Evolutionary conservation across 495 filamentous ascomycete species (phyloP), one percentile per base, ranked within the genome.

Genomic region (Lophiotrema nucula): DNA sequence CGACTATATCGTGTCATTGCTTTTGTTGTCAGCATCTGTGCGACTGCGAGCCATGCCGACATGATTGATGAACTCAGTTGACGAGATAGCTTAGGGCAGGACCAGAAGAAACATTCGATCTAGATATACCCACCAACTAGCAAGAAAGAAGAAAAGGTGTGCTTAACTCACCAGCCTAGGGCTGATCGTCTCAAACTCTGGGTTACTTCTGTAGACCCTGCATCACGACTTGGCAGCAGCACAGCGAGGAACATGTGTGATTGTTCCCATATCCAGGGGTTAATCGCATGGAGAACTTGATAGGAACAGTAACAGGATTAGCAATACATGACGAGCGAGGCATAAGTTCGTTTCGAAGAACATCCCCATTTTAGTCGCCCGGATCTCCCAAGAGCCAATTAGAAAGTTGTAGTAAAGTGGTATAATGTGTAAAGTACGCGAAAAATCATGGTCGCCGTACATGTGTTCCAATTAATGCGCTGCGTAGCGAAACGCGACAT

Each of bases 341-440:
- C 25, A 31, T 27, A 33, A 15, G 24, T 50, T 16, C 4, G 26
- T 31, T 21, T n/a, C n/a, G n/a, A 18, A 31, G 22, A 45, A 16
- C 51, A 10, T 54, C 51, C 51, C 51, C 51, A 54, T 54, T 54
- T 54, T 54, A 31, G 25, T 39, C 23, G 39, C 24, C 39, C 25
- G 2, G 16, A 12, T 23, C 49, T 4, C 44, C 22, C 22, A 4
- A 28, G 45, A 39, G 25, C 39, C 37, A 6, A 54, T 54, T 54
- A 54, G 4, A 45, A 54, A 26, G 22, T 11, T 26, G 6, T 27
- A 43, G 10, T 54, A 3, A n/a, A 41, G 13, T 19, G 48, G 35
- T 33, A 45, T 45, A 12, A 19, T 45, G 53, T 33, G 35, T 12
- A 45, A 46, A 27, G 12, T 53, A 53, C 27, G 25, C 23, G 52